A percentile compares a stretch with the other conserved stretches of the same genome.
phyloP scores from a whole-genome alignment of 805 yeast species.

The Nakazawaea laoshanensis region DNA sequence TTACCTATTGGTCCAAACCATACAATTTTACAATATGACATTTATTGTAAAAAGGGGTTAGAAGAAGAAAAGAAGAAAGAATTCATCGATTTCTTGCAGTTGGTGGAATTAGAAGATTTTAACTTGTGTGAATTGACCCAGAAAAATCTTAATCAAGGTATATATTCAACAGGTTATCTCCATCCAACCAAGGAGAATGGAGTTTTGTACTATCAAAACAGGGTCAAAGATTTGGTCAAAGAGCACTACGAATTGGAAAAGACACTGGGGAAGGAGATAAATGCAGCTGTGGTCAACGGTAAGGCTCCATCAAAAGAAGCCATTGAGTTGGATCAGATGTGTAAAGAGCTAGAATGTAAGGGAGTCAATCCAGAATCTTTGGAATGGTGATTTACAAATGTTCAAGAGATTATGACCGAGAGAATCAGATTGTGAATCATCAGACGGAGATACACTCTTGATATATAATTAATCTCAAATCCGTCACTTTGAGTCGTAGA shows the following conservation, averaged over 20 bases:
- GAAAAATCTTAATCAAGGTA: slow-evolving; percentile 52
- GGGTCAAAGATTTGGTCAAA: slow-evolving; percentile 51
- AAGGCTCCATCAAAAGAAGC: slow-evolving; percentile 30
- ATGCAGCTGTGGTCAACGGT: slow-evolving; percentile 42
- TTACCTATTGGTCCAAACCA: slow-evolving; percentile 44
- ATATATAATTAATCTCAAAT: slow-evolving; percentile 4
- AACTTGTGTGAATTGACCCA: slow-evolving; percentile 53
- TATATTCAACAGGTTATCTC: slow-evolving; percentile 48
- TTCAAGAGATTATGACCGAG: slow-evolving; percentile 11
- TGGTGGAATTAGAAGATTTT: slow-evolving; percentile 55
- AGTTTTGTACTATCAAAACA: slow-evolving; percentile 46
- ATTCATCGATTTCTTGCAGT: slow-evolving; percentile 54
- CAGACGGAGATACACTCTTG: slow-evolving; percentile 11
- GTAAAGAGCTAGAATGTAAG: slow-evolving; percentile 42
- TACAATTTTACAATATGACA: slow-evolving; percentile 52
- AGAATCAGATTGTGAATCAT: slow-evolving; percentile 7
- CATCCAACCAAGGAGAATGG: slow-evolving; percentile 55
- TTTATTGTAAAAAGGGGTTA: slow-evolving; percentile 52
- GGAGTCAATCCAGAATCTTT: slow-evolving; percentile 28
- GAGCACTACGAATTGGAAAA: slow-evolving; percentile 40
- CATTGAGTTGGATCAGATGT: slow-evolving; percentile 41
- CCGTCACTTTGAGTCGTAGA: not conserved
- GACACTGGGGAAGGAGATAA: slow-evolving; percentile 33
- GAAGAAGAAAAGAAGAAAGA: slow-evolving; percentile 45
- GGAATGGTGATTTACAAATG: slow-evolving; percentile 10